phyloP scores from a whole-genome alignment of 345 rosid species.

The Salix brachista region DNA sequence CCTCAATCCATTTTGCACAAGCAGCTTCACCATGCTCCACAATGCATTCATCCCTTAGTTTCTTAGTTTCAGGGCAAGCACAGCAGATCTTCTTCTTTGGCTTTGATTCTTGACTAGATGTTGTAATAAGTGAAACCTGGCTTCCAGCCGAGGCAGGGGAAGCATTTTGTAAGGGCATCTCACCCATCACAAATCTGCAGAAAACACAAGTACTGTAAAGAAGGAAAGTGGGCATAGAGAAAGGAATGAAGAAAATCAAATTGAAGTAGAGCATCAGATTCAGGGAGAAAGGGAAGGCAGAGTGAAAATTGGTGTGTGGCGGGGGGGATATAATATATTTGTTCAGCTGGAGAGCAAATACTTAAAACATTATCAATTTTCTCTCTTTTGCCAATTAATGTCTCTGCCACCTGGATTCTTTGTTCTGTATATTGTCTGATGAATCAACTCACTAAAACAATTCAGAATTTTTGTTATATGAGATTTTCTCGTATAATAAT shows the following conservation, averaged over 20 bases:
- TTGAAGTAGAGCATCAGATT: not conserved
- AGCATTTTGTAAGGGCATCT: slow-evolving; percentile 39
- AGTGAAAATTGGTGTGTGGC: too few species aligned
- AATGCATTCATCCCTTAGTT: slow-evolving; percentile 87
- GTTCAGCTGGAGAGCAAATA: not conserved
- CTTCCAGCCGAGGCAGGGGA: slow-evolving; percentile 41
- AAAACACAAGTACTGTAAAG: not conserved
- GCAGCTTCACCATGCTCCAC: slow-evolving; percentile 80
- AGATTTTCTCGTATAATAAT: not conserved
- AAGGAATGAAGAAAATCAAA: not conserved
- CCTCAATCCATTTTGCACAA: slow-evolving; percentile 92
- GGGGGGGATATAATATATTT: not conserved
- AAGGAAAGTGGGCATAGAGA: not conserved
- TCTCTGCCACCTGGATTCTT: not conserved
- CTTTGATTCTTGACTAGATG: slow-evolving; percentile 42
- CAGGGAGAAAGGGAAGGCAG: not conserved
- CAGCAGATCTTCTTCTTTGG: slow-evolving; percentile 91
- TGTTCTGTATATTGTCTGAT: not conserved
- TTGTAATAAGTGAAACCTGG: slow-evolving; percentile 26
- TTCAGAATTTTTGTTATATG: not conserved
- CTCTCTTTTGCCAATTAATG: not conserved
- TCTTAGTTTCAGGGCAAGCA: slow-evolving; percentile 89
- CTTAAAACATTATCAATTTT: too few species aligned
- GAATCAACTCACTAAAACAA: not conserved
- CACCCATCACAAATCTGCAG: slow-evolving; percentile 40